Evolutionary conservation across 352 stramenopile genomes (phyloP).

Genomic region (Phytophthora tubulina): DNA sequence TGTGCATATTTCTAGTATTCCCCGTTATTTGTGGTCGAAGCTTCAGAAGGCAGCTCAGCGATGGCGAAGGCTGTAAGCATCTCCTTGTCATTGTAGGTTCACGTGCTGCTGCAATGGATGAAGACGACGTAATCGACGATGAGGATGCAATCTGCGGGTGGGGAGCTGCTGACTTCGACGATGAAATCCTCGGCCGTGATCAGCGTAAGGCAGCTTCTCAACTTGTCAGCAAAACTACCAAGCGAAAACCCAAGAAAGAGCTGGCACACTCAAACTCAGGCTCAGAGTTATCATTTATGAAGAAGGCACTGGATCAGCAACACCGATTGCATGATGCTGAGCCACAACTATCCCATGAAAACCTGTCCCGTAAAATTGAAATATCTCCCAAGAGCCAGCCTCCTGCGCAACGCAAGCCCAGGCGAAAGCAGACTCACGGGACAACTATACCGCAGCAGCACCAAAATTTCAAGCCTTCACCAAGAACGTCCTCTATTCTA

Average conservation of each 20-base stretch:
- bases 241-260: constrained; percentile 11
- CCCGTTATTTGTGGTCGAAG: constrained; percentile 30
- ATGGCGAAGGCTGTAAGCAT: constrained; percentile 11
- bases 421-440: not conserved
- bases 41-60: not conserved
- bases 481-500: constrained; percentile 8
- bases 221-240: constrained; percentile 2
- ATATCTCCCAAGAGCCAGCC: not conserved
- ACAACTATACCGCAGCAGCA: not conserved
- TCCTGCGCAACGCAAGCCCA: not conserved
- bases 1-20: not conserved
- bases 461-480: constrained; percentile 1
- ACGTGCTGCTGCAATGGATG: constrained; percentile 2
- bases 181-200: constrained; percentile 13
- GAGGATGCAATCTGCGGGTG: constrained; percentile 37
- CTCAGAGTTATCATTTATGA: not conserved
- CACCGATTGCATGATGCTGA: not conserved
- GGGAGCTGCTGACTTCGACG: constrained; percentile 35
- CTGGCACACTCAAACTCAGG: not conserved
- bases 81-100: constrained; percentile 1
- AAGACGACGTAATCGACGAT: constrained; percentile 21
- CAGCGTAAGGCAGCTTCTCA: not conserved
- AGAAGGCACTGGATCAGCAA: not conserved
- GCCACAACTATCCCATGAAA: not conserved
- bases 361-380: not conserved